phyloP scores from a whole-genome alignment of 2,329 filamentous ascomycete species.

The Neopestalotiopsis sp. region DNA sequence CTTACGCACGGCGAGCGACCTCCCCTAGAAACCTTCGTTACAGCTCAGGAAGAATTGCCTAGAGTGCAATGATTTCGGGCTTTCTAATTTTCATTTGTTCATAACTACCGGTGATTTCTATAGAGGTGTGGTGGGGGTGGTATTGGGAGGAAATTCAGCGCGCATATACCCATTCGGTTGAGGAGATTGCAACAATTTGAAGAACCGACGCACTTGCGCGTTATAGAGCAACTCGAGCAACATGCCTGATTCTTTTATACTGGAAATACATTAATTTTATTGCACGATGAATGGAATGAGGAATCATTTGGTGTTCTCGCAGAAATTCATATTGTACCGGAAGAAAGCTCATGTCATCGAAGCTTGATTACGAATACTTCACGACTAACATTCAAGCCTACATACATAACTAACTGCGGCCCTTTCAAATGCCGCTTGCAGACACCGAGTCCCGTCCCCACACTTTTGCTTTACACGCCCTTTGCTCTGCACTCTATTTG shows the following conservation, averaged over 20 bases:
- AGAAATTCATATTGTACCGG: background rate
- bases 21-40: conserved; percentile 59
- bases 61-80: conserved; percentile 27
- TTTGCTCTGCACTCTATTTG: background rate
- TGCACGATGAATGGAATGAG: background rate
- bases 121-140: background rate
- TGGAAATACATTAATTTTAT: background rate
- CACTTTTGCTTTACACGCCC: background rate
- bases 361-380: background rate
- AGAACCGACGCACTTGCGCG: background rate
- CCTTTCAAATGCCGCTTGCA: background rate
- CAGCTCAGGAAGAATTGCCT: conserved; percentile 52
- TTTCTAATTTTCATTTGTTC: conserved; percentile 6
- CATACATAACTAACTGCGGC: background rate
- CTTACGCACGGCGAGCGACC: conserved; percentile 25
- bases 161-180: conserved; percentile 12
- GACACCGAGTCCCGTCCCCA: background rate
- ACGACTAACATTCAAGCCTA: background rate
- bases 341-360: background rate
- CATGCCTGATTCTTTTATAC: background rate
- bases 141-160: background rate
- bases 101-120: background rate
- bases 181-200: conserved; percentile 4
- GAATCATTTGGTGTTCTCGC: background rate
- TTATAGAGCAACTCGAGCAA: background rate